These are phyloP conservation scores for Stagonosporopsis vannaccii DNA, from an alignment of 2,329 filamentous ascomycete species.

Conservation along the genomic window DNA sequence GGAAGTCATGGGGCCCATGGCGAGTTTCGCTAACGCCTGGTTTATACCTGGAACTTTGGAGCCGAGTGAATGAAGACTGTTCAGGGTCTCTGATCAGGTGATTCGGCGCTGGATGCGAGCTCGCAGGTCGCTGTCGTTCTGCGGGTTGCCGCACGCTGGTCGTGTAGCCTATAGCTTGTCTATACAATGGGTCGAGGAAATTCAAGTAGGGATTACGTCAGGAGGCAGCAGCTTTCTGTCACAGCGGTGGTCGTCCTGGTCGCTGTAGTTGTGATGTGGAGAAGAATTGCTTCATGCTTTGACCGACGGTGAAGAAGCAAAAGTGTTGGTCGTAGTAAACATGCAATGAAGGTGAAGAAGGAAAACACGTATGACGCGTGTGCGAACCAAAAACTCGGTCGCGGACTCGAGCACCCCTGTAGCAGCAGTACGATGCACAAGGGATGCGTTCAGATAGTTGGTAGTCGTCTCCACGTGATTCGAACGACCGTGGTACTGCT, in stretches of 20 bases:
- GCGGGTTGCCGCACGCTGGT: constrained; percentile 19
- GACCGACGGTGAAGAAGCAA: not conserved
- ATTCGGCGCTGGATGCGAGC: constrained; percentile 11
- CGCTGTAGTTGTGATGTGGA: constrained; percentile 8
- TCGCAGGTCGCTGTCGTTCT: constrained; percentile 9
- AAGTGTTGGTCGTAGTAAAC: not conserved
- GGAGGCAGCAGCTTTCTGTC: constrained; percentile 21
- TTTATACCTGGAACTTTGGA: not conserved
- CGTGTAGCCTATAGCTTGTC: constrained; percentile 17
- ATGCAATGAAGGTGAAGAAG: constrained; percentile 9
- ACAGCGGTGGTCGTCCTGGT: constrained; percentile 17
- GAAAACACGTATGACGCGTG: constrained; percentile 7
- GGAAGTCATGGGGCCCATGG: constrained; percentile 22
- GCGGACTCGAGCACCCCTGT: not conserved
- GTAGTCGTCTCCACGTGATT: not conserved
- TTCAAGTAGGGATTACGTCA: constrained; percentile 2
- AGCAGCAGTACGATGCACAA: not conserved
- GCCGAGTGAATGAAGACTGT: not conserved
- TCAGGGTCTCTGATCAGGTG: constrained; percentile 3
- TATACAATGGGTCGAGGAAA: constrained; percentile 6
- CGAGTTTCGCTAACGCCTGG: not conserved
- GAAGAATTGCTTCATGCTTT: constrained; percentile 24
- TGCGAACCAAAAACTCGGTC: not conserved
- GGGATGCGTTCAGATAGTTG: not conserved
- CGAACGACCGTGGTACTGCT: not conserved